Base-by-base conservation (phyloP, 768 basidiomycete genomes). In the Serendipita sp. region DNA sequence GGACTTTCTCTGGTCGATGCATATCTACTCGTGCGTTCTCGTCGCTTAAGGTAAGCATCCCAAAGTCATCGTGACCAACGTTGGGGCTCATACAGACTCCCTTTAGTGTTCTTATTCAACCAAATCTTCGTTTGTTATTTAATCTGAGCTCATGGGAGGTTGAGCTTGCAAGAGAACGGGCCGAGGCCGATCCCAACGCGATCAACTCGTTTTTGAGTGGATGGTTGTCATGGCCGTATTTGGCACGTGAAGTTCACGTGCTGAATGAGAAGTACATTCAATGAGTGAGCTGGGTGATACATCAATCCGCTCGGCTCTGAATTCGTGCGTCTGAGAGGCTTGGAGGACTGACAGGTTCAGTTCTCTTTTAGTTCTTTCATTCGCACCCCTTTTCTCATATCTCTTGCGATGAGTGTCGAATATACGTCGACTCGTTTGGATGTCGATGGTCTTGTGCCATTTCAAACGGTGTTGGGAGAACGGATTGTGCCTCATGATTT, bases 101-200 rank as follows among this genome's bases (percentile, higher is more conserved):
- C 32, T 53, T 35, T 65, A 65, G 84, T 37, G 92, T 94, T 67
- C 79, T 93, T 69, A 92, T 92, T 67, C 92, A 98, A 76, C 95
- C 95, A 18, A 97, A 96, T 69, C 88, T 97, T 83, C 83, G 92
- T n/a, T 76, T 98, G 72, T 75, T 97, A 74, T 96, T 94, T 74
- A 94, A 97, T 72, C 79, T 97, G 30, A 85, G 91, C 71, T 93
- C 89, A 8, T 97, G 92, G 92, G 95, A 97, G 74, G 85, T 91
- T 69, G 84, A 86, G 73, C 80, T 96, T n/a, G 91, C 91, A n/a
- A 80, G 80, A 69, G 84, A 85, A 71, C 80, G 86, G 30, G 68
- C 58, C n/a, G 46, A 67, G 34, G 60, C 51, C 28, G 64, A 64
- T 5, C 65, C 64, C 24, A 38, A 28, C 13, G 48, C 45, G 30